These are phyloP conservation scores for Boletellus sp. DNA, from an alignment of 768 basidiomycete genomes.

Conservation along the genomic window DNA sequence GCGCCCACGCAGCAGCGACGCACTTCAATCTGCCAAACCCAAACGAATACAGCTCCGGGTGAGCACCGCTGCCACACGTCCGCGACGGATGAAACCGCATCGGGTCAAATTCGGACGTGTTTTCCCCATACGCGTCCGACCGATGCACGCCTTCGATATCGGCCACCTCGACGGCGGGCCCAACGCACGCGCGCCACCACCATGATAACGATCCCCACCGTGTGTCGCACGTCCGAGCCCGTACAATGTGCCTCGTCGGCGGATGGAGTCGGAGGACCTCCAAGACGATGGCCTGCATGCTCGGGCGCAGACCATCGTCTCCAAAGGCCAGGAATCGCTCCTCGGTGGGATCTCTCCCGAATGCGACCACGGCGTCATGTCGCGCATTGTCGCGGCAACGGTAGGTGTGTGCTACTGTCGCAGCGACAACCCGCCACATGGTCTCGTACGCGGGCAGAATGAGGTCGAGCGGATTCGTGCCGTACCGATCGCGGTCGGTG, in stretches of 20 bases:
- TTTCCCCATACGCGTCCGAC: slow-evolving; percentile 23
- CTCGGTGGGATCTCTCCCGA: slow-evolving; percentile 24
- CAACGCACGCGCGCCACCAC: slow-evolving; percentile 14
- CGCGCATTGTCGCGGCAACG: slow-evolving; percentile 21
- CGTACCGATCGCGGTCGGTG: slow-evolving; percentile 20
- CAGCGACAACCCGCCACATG: slow-evolving; percentile 58
- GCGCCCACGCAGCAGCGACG: slow-evolving; percentile 52
- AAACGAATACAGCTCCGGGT: slow-evolving; percentile 38
- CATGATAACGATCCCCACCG: not conserved
- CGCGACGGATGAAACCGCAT: slow-evolving; percentile 34
- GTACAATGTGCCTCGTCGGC: slow-evolving; percentile 23
- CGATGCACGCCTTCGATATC: slow-evolving; percentile 22
- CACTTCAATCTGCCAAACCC: slow-evolving; percentile 40
- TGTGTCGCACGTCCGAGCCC: slow-evolving; percentile 1
- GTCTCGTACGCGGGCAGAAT: slow-evolving; percentile 63
- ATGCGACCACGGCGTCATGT: slow-evolving; percentile 23
- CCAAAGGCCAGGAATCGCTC: slow-evolving; percentile 13
- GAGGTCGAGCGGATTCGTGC: slow-evolving; percentile 42
- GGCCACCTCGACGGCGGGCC: slow-evolving; percentile 17
- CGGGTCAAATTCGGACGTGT: slow-evolving; percentile 45
- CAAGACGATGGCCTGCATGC: slow-evolving; percentile 24
- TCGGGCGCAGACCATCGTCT: slow-evolving; percentile 10
- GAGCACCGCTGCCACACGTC: slow-evolving; percentile 8
- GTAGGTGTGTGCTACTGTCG: slow-evolving; percentile 35
- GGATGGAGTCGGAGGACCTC: slow-evolving; percentile 31